phyloP scores from a whole-genome alignment of 1,284 basidiomycete genomes.

The Hortiboletus rubellus region DNA sequence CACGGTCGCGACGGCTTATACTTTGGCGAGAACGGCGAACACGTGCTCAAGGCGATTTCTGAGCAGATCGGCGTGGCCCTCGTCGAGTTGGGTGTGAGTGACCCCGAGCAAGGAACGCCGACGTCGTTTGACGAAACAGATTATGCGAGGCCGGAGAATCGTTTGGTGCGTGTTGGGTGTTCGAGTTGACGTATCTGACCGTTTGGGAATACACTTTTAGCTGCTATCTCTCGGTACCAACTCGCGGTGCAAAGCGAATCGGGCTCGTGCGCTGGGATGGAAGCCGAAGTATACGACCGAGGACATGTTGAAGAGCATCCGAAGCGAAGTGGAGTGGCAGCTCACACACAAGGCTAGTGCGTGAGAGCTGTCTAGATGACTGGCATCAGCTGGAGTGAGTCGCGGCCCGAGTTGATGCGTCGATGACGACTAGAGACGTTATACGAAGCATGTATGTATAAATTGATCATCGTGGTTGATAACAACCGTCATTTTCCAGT shows the following conservation, averaged over 20 bases:
- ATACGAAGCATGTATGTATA: too few relatives aligned
- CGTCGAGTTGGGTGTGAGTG: conserved; percentile 26
- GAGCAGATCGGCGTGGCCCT: conserved; percentile 27
- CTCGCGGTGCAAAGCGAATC: conserved; percentile 50
- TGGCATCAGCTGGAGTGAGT: too few relatives aligned
- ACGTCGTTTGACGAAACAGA: conserved; percentile 36
- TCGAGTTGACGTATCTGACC: neutral
- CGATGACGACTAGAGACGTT: too few relatives aligned
- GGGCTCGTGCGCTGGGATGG: conserved; percentile 55
- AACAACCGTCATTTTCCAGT: too few relatives aligned
- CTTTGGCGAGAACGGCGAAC: conserved; percentile 48
- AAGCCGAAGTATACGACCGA: conserved; percentile 45
- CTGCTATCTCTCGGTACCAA: conserved; percentile 51
- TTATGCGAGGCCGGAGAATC: conserved; percentile 33
- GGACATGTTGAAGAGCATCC: conserved; percentile 48
- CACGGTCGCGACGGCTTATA: conserved; percentile 51
- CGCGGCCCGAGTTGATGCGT: too few relatives aligned
- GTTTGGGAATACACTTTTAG: conserved; percentile 21
- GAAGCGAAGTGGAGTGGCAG: conserved; percentile 39
- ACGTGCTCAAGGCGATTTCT: conserved; percentile 30
- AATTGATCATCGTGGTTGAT: too few relatives aligned
- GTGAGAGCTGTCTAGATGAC: neutral
- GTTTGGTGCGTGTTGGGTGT: conserved; percentile 28
- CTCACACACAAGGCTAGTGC: conserved; percentile 2
- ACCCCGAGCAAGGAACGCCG: conserved; percentile 21